Conservation (phyloP, 116 monocot species). For the Phalaenopsis hybrid region DNA sequence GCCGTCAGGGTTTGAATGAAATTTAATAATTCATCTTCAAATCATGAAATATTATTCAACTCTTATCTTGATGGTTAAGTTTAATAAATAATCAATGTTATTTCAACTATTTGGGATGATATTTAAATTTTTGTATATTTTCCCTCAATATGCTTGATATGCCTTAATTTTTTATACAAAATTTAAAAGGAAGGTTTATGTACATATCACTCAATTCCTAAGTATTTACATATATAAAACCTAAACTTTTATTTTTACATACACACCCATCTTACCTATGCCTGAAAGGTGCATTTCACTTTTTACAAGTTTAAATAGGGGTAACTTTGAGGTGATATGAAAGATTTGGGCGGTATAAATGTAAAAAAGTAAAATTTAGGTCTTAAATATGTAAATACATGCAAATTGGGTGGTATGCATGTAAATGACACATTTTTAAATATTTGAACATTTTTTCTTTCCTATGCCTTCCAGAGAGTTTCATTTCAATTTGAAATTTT, state of each 20-base stretch:
- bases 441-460: not conserved
- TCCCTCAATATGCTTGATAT: not conserved
- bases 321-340: no score
- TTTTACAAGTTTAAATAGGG: no score
- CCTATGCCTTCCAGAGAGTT: not conserved
- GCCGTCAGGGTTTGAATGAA: not conserved
- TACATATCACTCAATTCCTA: no score
- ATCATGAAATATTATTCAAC: no score
- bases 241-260: no score
- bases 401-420: no score
- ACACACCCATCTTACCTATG: no score
- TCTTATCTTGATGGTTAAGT: not conserved
- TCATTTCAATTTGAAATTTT: not conserved
- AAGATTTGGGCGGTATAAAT: no score
- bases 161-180: not conserved
- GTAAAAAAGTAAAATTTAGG: no score
- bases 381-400: no score
- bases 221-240: no score
- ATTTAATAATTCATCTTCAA: not conserved
- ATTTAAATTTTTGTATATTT: not conserved
- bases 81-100: not conserved
- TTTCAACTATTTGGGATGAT: conserved; percentile 2
- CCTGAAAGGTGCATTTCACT: no score
- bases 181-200: not conserved
- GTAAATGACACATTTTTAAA: not conserved